phyloP scores from a whole-genome alignment of 1,284 basidiomycete genomes.

The Austroboletus niveus region DNA sequence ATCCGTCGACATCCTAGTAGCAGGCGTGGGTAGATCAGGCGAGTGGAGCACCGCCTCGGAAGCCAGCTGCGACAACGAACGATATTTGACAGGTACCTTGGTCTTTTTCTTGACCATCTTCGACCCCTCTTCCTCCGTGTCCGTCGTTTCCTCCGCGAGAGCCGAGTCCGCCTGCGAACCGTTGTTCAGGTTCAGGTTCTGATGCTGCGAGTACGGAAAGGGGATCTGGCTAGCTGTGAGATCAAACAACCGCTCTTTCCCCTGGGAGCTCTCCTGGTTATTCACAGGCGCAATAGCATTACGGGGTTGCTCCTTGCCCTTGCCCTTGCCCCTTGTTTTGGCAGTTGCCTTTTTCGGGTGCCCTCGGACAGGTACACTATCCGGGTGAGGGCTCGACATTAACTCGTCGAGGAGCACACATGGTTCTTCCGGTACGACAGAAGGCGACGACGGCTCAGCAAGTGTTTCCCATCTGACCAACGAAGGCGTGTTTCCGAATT shows the following conservation, averaged over 20 bases:
- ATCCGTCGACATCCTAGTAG: slow-evolving; percentile 17
- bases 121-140: slow-evolving; percentile 37
- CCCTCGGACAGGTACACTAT: not conserved
- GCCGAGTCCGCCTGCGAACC: not conserved
- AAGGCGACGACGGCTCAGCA: slow-evolving; percentile 18
- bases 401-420: slow-evolving; percentile 39
- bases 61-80: slow-evolving; percentile 53
- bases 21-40: slow-evolving; percentile 28
- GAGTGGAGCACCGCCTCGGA: slow-evolving; percentile 41
- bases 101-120: slow-evolving; percentile 27
- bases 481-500: slow-evolving; percentile 11
- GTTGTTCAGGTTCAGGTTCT: not conserved
- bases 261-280: slow-evolving; percentile 4
- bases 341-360: slow-evolving; percentile 1
- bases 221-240: slow-evolving; percentile 42
- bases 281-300: not conserved
- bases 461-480: slow-evolving; percentile 27
- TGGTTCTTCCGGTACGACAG: slow-evolving; percentile 16
- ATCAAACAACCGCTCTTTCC: slow-evolving; percentile 40
- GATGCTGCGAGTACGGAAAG: slow-evolving; percentile 48
- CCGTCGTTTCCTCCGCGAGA: slow-evolving; percentile 2
- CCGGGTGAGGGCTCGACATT: slow-evolving; percentile 30
- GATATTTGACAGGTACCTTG: slow-evolving; percentile 34
- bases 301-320: not conserved
- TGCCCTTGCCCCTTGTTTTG: not conserved